Evolutionary conservation across 179 eudicot genomes (phyloP).

Genomic region (Pouteria campechiana): DNA sequence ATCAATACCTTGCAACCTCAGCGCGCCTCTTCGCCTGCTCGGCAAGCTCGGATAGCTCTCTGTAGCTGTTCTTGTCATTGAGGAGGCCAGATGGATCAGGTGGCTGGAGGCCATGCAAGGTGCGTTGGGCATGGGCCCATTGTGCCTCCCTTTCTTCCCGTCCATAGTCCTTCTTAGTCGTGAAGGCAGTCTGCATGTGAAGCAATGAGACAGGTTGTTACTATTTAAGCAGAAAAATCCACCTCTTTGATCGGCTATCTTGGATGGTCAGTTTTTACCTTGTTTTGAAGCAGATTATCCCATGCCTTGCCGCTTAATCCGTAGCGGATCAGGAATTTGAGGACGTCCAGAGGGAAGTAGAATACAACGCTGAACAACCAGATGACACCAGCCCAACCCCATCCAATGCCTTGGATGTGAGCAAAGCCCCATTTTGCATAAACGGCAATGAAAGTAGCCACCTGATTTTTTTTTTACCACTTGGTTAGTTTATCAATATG

Average conservation of each 20-base stretch:
- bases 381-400: constrained; percentile 93
- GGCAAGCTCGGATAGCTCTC: constrained; percentile 72
- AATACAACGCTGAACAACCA: constrained; percentile 59
- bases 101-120: constrained; percentile 68
- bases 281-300: constrained; percentile 49
- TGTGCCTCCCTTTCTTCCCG: constrained; percentile 88
- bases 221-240: not conserved
- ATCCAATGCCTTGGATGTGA: constrained; percentile 56
- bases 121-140: constrained; percentile 80
- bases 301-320: constrained; percentile 62
- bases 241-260: too few relatives aligned
- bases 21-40: constrained; percentile 90
- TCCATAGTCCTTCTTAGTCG: constrained; percentile 76
- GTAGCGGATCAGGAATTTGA: constrained; percentile 58
- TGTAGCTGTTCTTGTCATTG: constrained; percentile 51
- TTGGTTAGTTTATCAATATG: not conserved
- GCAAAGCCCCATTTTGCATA: constrained; percentile 72
- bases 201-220: not conserved
- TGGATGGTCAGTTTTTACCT: constrained; percentile 12
- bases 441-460: constrained; percentile 76
- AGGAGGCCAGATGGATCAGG: constrained; percentile 34
- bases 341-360: constrained; percentile 61
- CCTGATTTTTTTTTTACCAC: too few relatives aligned
- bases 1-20: constrained; percentile 77
- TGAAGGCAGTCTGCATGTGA: constrained; percentile 57